A percentile compares a stretch with the other conserved stretches of the same genome.
Conservation (phyloP, 768 basidiomycete genomes). For the Naganishia vaughanmartiniae region DNA sequence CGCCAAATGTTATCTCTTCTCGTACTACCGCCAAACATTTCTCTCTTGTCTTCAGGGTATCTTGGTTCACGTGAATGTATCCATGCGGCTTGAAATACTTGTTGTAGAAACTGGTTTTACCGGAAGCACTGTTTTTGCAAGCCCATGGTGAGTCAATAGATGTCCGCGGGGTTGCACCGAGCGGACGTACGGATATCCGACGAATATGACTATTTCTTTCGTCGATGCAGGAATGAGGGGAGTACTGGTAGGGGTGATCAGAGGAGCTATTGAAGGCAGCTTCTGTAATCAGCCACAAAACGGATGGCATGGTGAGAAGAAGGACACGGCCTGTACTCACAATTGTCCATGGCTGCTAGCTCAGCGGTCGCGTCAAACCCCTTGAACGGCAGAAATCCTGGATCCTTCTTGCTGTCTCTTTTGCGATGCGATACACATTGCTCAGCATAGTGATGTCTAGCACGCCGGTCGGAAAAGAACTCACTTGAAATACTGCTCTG, state of each 20-base stretch:
- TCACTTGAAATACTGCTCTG: constrained; percentile 62
- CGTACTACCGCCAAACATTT: constrained; percentile 58
- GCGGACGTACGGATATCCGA: constrained; percentile 58
- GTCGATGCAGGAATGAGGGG: constrained; percentile 49
- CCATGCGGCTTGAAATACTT: constrained; percentile 65
- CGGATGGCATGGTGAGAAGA: neutral
- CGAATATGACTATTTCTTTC: constrained; percentile 61
- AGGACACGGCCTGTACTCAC: neutral
- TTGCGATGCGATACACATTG: neutral
- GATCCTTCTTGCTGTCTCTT: neutral
- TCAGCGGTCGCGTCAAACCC: constrained; percentile 60
- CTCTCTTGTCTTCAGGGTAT: constrained; percentile 68
- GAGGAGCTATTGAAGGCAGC: constrained; percentile 43
- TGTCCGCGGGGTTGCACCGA: too few relatives aligned
- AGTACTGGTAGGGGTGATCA: constrained; percentile 56
- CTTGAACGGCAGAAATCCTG: constrained; percentile 54
- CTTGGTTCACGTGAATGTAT: constrained; percentile 85
- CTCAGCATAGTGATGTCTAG: neutral
- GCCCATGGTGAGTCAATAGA: neutral
- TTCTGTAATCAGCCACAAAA: too few relatives aligned
- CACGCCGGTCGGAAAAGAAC: constrained; percentile 18
- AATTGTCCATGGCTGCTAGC: constrained; percentile 8
- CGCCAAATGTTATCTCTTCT: constrained; percentile 9
- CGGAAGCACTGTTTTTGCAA: constrained; percentile 55
- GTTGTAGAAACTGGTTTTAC: constrained; percentile 79